Percentiles rank a stretch among this genome's conserved stretches.
Conservation (phyloP, 169 alveolate species). For the Prorocentrum cordatum region DNA sequence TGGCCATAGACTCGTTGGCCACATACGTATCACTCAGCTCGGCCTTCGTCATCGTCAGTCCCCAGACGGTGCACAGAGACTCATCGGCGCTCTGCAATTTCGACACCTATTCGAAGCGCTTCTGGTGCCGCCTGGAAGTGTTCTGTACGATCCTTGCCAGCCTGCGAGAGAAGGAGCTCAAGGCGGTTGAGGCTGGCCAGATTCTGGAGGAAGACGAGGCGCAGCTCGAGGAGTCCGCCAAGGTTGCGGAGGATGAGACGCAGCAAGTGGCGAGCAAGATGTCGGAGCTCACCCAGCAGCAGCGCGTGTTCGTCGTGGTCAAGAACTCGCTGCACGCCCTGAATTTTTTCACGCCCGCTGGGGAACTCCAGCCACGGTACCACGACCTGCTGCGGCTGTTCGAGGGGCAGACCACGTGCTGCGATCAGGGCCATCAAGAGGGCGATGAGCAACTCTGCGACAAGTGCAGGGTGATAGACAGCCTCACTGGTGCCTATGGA, state of each 20-base stretch:
- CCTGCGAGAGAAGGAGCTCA: no score
- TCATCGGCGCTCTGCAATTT: not conserved
- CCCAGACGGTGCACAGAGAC: not conserved
- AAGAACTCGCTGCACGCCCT: no score
- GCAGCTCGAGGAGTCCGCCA: no score
- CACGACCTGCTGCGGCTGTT: not conserved
- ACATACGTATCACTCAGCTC: slow-evolving; percentile 6
- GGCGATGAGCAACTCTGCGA: not conserved
- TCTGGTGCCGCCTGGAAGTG: slow-evolving; percentile 25
- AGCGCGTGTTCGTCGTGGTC: no score
- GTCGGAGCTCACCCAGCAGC: no score
- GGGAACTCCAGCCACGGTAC: not conserved
- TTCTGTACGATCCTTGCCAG: no score
- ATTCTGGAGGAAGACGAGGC: no score
- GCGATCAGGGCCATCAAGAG: not conserved
- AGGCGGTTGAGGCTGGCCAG: no score
- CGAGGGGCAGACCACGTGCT: not conserved
- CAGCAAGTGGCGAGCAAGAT: no score
- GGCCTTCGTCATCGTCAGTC: slow-evolving; percentile 21
- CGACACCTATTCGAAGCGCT: not conserved
- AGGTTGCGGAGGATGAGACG: no score
- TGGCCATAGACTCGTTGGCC: not conserved
- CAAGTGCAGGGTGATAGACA: not conserved
- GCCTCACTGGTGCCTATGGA: slow-evolving; percentile 2
- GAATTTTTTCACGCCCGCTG: no score